These are phyloP conservation scores for Ordospora pajunii DNA, from an alignment of 371 early-diverging fungal genomes.

Conservation along the genomic window DNA sequence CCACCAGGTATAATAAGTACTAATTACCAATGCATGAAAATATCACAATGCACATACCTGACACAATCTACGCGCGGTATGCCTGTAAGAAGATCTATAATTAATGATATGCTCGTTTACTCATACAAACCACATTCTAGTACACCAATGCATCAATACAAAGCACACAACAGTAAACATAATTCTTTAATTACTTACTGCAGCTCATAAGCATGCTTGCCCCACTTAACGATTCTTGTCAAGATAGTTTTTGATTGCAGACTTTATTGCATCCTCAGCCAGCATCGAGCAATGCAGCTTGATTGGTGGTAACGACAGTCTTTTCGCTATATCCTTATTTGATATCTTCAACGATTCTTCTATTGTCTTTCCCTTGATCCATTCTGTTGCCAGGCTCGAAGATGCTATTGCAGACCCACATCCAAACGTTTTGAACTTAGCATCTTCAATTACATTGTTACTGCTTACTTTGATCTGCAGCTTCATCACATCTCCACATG, in stretches of 20 bases:
- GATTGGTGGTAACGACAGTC: constrained; percentile 85
- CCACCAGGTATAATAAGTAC: too few relatives aligned
- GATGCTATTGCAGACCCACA: constrained; percentile 95
- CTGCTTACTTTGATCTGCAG: constrained; percentile 89
- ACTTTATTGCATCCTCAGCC: constrained; percentile 94
- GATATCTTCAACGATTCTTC: constrained; percentile 78
- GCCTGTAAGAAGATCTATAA: too few relatives aligned
- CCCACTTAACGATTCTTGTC: constrained; percentile 35
- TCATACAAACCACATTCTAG: too few relatives aligned
- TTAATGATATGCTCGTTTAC: too few relatives aligned
- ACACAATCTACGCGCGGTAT: too few relatives aligned
- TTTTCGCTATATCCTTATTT: constrained; percentile 89
- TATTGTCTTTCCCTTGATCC: constrained; percentile 78
- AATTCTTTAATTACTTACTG: too few relatives aligned
- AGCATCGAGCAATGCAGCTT: constrained; percentile 96
- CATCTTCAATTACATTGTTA: constrained; percentile 75
- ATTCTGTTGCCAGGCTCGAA: constrained; percentile 78
- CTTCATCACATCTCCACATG: constrained; percentile 98
- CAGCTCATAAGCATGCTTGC: background rate
- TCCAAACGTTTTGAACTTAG: constrained; percentile 97
- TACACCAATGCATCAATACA: too few relatives aligned
- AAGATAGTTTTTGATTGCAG: constrained; percentile 77
- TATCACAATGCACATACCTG: too few relatives aligned
- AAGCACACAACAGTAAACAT: too few relatives aligned
- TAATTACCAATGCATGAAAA: too few relatives aligned